Conservation (phyloP, 139 green algal genomes). For the Micractinium conductrix region DNA sequence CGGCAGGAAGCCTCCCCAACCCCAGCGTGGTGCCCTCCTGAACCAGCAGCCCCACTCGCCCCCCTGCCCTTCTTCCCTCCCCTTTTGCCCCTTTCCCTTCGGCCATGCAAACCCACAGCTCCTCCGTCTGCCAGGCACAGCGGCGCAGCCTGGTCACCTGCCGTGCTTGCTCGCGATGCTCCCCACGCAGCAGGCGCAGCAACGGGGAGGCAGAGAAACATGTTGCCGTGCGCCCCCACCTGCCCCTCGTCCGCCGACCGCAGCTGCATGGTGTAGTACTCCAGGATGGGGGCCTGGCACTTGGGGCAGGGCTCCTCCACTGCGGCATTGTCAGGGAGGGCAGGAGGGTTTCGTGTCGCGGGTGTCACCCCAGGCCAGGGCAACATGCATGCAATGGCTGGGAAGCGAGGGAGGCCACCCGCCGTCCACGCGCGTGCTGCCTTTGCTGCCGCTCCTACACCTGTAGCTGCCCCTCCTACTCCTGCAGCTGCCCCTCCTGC, state of each 20-base stretch:
- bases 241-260: slow-evolving; percentile 91
- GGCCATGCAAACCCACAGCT: background rate
- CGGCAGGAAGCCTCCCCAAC: background rate
- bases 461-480: too few species aligned
- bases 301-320: slow-evolving; percentile 84
- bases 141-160: background rate
- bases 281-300: slow-evolving; percentile 76
- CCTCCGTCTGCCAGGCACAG: background rate
- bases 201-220: background rate
- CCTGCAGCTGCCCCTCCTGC: too few species aligned
- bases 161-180: too few species aligned
- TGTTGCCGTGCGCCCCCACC: background rate
- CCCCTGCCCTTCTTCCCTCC: background rate
- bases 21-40: background rate
- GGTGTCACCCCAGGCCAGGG: too few species aligned
- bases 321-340: too few species aligned
- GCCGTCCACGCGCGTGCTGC: too few species aligned
- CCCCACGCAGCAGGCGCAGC: background rate
- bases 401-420: too few species aligned
- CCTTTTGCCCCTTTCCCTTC: background rate
- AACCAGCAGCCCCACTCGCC: background rate
- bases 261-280: slow-evolving; percentile 96
- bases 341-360: too few species aligned
- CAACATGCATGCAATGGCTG: too few species aligned
- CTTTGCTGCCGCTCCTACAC: too few species aligned